Evolutionary conservation across 148 eudicot species (phyloP).

Genomic region (Amaranthus hypochondriacus): DNA sequence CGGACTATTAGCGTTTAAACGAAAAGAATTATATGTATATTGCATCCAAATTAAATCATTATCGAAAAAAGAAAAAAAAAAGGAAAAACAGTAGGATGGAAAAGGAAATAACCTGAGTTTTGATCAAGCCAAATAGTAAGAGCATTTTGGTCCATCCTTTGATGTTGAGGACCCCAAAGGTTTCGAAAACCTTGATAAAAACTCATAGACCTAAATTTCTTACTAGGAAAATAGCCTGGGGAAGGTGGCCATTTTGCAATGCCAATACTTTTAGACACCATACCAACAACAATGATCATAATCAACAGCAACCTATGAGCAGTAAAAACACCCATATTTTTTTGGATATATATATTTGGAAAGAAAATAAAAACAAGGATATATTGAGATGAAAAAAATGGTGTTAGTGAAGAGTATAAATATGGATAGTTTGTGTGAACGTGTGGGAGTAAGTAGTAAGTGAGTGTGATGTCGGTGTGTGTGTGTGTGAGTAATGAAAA

Average conservation of each 20-base stretch:
- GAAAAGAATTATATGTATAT: too few species aligned
- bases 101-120: constrained; percentile 45
- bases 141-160: constrained; percentile 45
- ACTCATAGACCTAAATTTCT: constrained; percentile 48
- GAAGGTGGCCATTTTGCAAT: constrained; percentile 63
- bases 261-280: constrained; percentile 27
- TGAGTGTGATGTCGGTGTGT: constrained; percentile 2
- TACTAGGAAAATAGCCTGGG: constrained; percentile 79
- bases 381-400: neutral
- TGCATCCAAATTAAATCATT: neutral
- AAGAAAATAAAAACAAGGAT: neutral
- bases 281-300: neutral
- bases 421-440: neutral
- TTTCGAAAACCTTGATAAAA: constrained; percentile 60
- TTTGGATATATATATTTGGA: neutral
- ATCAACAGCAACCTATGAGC: constrained; percentile 11
- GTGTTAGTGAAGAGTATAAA: neutral
- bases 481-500: constrained; percentile 2
- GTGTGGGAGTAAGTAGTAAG: neutral
- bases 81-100: neutral
- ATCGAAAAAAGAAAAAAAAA: neutral
- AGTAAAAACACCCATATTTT: neutral
- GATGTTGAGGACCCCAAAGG: constrained; percentile 87
- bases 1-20: too few species aligned
- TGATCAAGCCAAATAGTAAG: constrained; percentile 76